Evolutionary conservation across 2,329 filamentous ascomycete genomes (phyloP).

Genomic region (Aspergillus nomiae): DNA sequence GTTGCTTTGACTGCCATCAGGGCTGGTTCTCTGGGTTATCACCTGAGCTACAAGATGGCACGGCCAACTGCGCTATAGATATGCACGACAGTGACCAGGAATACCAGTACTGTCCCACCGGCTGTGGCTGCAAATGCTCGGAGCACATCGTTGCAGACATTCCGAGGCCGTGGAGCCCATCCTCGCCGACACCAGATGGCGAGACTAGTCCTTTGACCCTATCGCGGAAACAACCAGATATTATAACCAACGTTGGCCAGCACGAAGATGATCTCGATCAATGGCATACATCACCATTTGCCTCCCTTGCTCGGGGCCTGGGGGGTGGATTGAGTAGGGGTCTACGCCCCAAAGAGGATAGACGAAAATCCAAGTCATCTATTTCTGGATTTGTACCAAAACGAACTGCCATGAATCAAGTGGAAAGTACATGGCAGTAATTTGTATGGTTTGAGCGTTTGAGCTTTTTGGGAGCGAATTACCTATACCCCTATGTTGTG

Average conservation of each 20-base stretch:
- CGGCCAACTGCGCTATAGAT: constrained; percentile 15
- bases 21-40: constrained; percentile 40
- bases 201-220: constrained; percentile 24
- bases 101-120: constrained; percentile 44
- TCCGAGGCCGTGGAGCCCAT: constrained; percentile 30
- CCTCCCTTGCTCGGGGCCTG: constrained; percentile 44
- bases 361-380: constrained; percentile 26
- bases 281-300: constrained; percentile 42
- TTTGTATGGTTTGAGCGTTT: background rate
- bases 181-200: constrained; percentile 16
- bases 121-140: constrained; percentile 52
- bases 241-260: constrained; percentile 25
- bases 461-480: background rate
- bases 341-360: constrained; percentile 35
- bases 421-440: constrained; percentile 19
- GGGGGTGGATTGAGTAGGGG: constrained; percentile 46
- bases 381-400: constrained; percentile 23
- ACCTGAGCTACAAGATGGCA: constrained; percentile 14
- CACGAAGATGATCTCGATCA: constrained; percentile 37
- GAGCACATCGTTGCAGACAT: constrained; percentile 38
- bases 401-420: constrained; percentile 27
- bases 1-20: constrained; percentile 48
- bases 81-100: constrained; percentile 15
- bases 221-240: constrained; percentile 18
- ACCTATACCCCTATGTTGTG: constrained; percentile 8